These are phyloP conservation scores for Micromonas pusilla DNA, from an alignment of 139 green algal genomes.

Conservation along the genomic window DNA sequence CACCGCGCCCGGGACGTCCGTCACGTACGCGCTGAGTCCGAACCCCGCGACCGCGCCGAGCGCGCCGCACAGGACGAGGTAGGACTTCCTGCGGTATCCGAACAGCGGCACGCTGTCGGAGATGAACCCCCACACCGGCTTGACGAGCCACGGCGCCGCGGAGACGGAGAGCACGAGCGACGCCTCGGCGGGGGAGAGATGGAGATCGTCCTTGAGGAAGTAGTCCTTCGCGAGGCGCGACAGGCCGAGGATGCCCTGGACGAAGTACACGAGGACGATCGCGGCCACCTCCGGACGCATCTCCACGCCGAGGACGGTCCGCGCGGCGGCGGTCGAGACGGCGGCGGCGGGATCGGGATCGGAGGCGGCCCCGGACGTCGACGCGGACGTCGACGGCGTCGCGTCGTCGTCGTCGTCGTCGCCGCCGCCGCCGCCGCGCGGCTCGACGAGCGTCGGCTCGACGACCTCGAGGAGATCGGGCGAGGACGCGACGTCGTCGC, in stretches of 20 bases:
- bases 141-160: constrained; percentile 74
- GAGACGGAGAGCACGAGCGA: constrained; percentile 54
- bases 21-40: constrained; percentile 49
- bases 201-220: constrained; percentile 88
- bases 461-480: too few species aligned
- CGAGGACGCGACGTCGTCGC: too few species aligned
- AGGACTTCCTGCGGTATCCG: constrained; percentile 78
- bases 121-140: constrained; percentile 91
- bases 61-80: constrained; percentile 70
- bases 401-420: too few species aligned
- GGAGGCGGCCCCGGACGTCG: too few species aligned
- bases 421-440: too few species aligned
- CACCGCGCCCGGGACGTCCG: constrained; percentile 39
- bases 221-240: constrained; percentile 75
- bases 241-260: constrained; percentile 89
- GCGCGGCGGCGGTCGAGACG: too few species aligned
- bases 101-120: constrained; percentile 84
- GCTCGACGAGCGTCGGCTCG: too few species aligned
- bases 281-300: constrained; percentile 27
- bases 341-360: too few species aligned
- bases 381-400: too few species aligned
- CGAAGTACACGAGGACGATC: constrained; percentile 79
- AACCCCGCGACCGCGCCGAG: constrained; percentile 57
- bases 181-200: constrained; percentile 70
- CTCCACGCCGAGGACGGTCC: background rate